A percentile compares a stretch with the other conserved stretches of the same genome.
Evolutionary conservation across 2,329 filamentous ascomycete genomes (phyloP).

Genomic region (Cladophialophora exuberans): DNA sequence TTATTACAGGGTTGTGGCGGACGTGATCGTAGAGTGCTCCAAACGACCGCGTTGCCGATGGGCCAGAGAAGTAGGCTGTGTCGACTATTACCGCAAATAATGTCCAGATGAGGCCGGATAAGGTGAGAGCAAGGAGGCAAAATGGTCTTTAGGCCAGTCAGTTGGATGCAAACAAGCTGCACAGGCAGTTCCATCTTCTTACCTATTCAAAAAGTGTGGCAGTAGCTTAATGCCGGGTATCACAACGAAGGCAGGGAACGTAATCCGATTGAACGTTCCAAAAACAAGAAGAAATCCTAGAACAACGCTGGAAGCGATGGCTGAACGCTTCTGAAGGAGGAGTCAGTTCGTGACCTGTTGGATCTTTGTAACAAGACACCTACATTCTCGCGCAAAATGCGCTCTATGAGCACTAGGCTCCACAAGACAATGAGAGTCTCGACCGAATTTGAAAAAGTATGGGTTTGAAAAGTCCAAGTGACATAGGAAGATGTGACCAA

Average conservation of each 20-base stretch:
- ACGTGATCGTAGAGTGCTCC: slow-evolving; percentile 55
- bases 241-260: slow-evolving; percentile 89
- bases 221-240: slow-evolving; percentile 82
- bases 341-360: slow-evolving; percentile 4
- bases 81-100: slow-evolving; percentile 78
- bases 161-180: not conserved
- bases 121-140: slow-evolving; percentile 64
- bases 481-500: slow-evolving; percentile 95
- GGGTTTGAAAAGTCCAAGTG: slow-evolving; percentile 97
- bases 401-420: slow-evolving; percentile 88
- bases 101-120: slow-evolving; percentile 69
- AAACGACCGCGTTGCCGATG: slow-evolving; percentile 42
- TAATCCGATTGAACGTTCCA: slow-evolving; percentile 94
- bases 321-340: slow-evolving; percentile 66
- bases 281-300: slow-evolving; percentile 82
- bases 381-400: slow-evolving; percentile 80
- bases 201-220: slow-evolving; percentile 84
- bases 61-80: slow-evolving; percentile 74
- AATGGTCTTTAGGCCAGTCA: slow-evolving; percentile 49
- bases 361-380: slow-evolving; percentile 34
- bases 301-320: slow-evolving; percentile 73
- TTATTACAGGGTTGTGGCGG: slow-evolving; percentile 68
- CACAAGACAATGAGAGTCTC: slow-evolving; percentile 92
- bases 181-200: slow-evolving; percentile 65
- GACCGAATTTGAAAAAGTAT: slow-evolving; percentile 97